Evolutionary conservation across 805 yeast species (phyloP).

Genomic region (Lachancea sp.): DNA sequence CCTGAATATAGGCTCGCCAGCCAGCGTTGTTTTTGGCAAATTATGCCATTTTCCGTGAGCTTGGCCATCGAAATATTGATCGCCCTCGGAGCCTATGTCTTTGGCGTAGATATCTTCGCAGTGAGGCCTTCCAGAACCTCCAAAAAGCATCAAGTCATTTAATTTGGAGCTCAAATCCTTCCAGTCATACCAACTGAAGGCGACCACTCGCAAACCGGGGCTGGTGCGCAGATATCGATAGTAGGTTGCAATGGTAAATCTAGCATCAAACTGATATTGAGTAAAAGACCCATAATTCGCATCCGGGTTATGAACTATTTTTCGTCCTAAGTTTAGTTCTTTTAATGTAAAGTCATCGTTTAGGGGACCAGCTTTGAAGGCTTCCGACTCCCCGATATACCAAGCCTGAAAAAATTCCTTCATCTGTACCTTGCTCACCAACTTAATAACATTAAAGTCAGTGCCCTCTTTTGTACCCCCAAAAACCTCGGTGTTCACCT

Average conservation of each 20-base stretch:
- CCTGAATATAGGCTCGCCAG: not conserved
- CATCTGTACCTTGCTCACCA: not conserved
- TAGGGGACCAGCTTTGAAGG: not conserved
- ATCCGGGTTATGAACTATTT: not conserved
- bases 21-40: not conserved
- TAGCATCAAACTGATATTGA: not conserved
- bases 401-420: conserved; percentile 2
- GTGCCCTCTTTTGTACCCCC: not conserved
- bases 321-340: not conserved
- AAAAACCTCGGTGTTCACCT: no score
- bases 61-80: not conserved
- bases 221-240: not conserved
- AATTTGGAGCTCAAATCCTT: conserved; percentile 4
- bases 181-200: conserved; percentile 11
- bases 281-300: not conserved
- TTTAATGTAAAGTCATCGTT: conserved; percentile 2
- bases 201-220: not conserved
- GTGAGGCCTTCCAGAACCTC: not conserved
- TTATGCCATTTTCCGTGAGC: not conserved
- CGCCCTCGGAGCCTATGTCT: not conserved
- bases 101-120: conserved; percentile 4
- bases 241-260: conserved; percentile 1
- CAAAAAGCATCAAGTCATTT: not conserved
- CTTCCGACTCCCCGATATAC: not conserved
- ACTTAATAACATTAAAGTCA: not conserved